These are phyloP conservation scores for Elongisporangium senticosum DNA, from an alignment of 352 stramenopile genomes.

Conservation along the genomic window DNA sequence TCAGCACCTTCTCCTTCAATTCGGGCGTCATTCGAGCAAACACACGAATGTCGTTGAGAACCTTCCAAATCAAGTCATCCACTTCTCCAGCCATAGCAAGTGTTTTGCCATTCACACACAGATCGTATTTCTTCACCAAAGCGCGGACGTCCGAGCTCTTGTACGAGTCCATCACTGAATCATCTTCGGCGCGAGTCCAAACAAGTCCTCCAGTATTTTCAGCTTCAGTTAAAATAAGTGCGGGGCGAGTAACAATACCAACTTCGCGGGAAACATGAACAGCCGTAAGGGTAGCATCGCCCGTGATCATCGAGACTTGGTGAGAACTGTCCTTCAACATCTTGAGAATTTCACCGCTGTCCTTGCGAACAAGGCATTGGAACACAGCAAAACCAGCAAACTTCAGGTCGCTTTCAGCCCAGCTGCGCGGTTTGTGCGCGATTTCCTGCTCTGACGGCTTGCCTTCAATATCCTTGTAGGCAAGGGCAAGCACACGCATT, in stretches of 20 bases:
- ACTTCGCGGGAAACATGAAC: slow-evolving; percentile 96
- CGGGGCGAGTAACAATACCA: slow-evolving; percentile 83
- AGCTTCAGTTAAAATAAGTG: slow-evolving; percentile 64
- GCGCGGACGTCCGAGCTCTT: slow-evolving; percentile 47
- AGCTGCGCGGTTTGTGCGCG: slow-evolving; percentile 74
- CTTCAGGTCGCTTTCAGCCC: slow-evolving; percentile 91
- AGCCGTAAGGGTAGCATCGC: slow-evolving; percentile 96
- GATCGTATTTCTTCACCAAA: slow-evolving; percentile 75
- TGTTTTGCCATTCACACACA: slow-evolving; percentile 83
- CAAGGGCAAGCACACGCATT: slow-evolving; percentile 94
- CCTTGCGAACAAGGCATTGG: slow-evolving; percentile 93
- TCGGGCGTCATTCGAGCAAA: slow-evolving; percentile 96
- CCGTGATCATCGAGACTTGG: slow-evolving; percentile 98
- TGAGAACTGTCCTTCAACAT: slow-evolving; percentile 91
- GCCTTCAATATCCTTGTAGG: slow-evolving; percentile 89
- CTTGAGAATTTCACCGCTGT: slow-evolving; percentile 92
- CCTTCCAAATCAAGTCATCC: slow-evolving; percentile 79
- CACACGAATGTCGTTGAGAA: slow-evolving; percentile 82
- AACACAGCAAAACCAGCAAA: slow-evolving; percentile 95
- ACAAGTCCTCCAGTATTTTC: slow-evolving; percentile 33
- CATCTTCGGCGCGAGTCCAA: slow-evolving; percentile 82
- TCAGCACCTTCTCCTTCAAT: slow-evolving; percentile 96
- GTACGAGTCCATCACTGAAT: slow-evolving; percentile 63
- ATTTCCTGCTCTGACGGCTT: slow-evolving; percentile 66
- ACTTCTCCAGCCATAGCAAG: slow-evolving; percentile 67